phyloP scores from a whole-genome alignment of 2,329 filamentous ascomycete genomes.

The Albophoma yamanashiensis region DNA sequence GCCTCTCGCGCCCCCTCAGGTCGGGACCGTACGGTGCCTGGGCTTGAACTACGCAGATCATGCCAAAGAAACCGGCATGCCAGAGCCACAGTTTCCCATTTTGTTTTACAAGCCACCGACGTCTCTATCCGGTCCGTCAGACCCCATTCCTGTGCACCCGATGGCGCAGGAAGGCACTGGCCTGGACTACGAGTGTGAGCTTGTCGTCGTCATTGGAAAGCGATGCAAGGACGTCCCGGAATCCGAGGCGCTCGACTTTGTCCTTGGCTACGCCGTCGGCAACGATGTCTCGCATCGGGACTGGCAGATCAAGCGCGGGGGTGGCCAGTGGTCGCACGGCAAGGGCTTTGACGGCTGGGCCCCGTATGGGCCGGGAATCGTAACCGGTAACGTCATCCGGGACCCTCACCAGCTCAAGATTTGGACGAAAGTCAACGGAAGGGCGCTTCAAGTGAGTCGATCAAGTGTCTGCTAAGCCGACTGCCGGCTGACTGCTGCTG shows the following conservation, averaged over 20 bases:
- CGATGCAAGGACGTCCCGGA: slow-evolving; percentile 54
- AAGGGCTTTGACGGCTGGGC: slow-evolving; percentile 72
- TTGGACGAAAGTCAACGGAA: slow-evolving; percentile 48
- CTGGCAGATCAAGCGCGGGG: slow-evolving; percentile 60
- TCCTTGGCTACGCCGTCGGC: slow-evolving; percentile 64
- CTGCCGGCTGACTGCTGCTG: neutral
- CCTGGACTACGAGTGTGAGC: slow-evolving; percentile 72
- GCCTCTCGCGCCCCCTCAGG: slow-evolving; percentile 51
- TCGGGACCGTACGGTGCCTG: slow-evolving; percentile 57
- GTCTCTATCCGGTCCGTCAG: slow-evolving; percentile 51
- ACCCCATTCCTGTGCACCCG: slow-evolving; percentile 54
- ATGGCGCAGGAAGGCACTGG: slow-evolving; percentile 56
- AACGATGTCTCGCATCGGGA: slow-evolving; percentile 76
- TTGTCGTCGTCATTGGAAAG: slow-evolving; percentile 63
- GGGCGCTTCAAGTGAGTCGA: slow-evolving; percentile 36
- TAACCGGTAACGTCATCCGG: slow-evolving; percentile 40
- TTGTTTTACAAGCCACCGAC: slow-evolving; percentile 58
- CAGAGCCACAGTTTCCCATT: slow-evolving; percentile 60
- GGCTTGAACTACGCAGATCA: slow-evolving; percentile 65
- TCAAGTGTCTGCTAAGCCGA: no score
- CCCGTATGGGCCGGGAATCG: slow-evolving; percentile 62
- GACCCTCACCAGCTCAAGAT: slow-evolving; percentile 49
- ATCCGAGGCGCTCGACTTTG: slow-evolving; percentile 55
- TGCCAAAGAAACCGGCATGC: slow-evolving; percentile 57
- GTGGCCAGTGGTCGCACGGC: slow-evolving; percentile 60